Base-by-base conservation (phyloP, 1,284 basidiomycete genomes). In the Neonothopanus nambi region DNA sequence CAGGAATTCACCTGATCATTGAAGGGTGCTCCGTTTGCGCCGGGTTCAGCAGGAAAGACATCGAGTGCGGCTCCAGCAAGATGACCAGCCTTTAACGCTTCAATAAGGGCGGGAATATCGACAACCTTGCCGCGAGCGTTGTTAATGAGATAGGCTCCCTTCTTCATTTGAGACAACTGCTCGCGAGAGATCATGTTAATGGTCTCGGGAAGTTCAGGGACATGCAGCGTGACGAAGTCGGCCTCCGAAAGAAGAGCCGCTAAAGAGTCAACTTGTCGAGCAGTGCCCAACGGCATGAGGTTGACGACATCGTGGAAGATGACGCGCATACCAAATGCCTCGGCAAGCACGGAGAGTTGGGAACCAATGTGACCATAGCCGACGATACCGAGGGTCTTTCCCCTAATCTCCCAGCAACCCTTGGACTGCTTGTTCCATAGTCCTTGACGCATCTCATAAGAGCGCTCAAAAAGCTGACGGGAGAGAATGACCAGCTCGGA, bases 401-500 rank as follows among this genome's bases (percentile, higher is more conserved):
- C 96, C 52, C 97, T 88, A 59, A 99, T 77, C 73, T 99, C 97
- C 93, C 93, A 99, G 76, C 97, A 99, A 59, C 88, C 87, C 71
- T 97, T 98, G 63, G 94, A 97, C 65, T 98, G 90, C 77, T 99
- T 99, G 82, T 99, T 99, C 97, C 97, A 99, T 61, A 90, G 75
- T 43, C 96, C 96, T 21, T 84, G 77, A 54, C 87, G 86, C 78
- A 99, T 84, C 75, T 99, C 97, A 63, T 79, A 83, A 13, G 88
- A 77, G 53, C 97, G 89, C 72, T 99, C 93, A 61, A 89, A 85
- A 60, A 98, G 83, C 70, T 99, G 97, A 37, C 97, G 89, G 11
- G 97, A 97, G 58, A 99, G 87, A 5, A 89, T 88, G 65, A 99
- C 86, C 65, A 98, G 80, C 74, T 99, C 97, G 57, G 87, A 83